Conservation (phyloP, 2,329 filamentous ascomycete species). For the Neurospora sp. region DNA sequence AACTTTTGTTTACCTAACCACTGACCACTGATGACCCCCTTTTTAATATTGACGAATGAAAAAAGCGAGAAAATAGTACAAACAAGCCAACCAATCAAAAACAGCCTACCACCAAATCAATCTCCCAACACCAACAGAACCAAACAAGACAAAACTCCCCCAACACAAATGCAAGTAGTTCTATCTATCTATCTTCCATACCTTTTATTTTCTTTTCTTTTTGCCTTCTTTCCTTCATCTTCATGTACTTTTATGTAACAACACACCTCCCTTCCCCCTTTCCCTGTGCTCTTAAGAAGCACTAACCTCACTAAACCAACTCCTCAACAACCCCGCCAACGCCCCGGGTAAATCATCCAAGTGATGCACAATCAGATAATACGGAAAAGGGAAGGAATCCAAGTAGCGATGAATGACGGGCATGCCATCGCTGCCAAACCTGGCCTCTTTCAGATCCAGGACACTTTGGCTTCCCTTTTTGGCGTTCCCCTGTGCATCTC, state of each 20-base stretch:
- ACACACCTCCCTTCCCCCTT: too few species aligned
- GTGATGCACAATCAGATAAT: slow-evolving; percentile 90
- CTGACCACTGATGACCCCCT: neutral
- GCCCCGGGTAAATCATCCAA: slow-evolving; percentile 85
- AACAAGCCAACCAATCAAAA: neutral
- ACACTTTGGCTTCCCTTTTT: slow-evolving; percentile 52
- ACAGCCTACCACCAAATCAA: too few species aligned
- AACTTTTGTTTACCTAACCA: neutral
- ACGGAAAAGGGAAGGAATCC: slow-evolving; percentile 92
- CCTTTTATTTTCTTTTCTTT: too few species aligned
- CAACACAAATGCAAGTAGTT: too few species aligned
- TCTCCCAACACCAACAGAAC: too few species aligned
- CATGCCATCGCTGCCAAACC: slow-evolving; percentile 55
- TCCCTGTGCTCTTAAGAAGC: slow-evolving; percentile 14
- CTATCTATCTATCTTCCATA: too few species aligned
- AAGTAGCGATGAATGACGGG: slow-evolving; percentile 84
- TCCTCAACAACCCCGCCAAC: slow-evolving; percentile 76
- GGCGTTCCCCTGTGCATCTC: slow-evolving; percentile 32
- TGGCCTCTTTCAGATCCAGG: slow-evolving; percentile 77
- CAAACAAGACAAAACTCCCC: too few species aligned
- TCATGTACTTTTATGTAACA: too few species aligned
- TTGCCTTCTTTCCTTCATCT: too few species aligned
- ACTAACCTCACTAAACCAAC: slow-evolving; percentile 79
- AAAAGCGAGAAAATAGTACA: neutral
- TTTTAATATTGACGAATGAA: neutral